phyloP scores from a whole-genome alignment of 495 filamentous ascomycete species.

The Penicillium maclennaniae region DNA sequence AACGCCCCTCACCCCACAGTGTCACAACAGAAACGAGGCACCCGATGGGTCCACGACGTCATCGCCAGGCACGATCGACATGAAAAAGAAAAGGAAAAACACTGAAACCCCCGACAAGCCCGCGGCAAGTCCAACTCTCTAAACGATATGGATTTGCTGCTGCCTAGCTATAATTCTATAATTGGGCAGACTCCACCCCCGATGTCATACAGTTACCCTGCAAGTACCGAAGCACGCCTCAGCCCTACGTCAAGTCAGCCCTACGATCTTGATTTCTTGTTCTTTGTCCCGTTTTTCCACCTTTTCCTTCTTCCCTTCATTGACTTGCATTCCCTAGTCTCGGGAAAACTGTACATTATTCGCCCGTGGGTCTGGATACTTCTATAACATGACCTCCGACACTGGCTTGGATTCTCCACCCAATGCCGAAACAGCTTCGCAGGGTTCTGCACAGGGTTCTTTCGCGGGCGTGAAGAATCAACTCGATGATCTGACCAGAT shows the following conservation, averaged over 20 bases:
- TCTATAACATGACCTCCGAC: neutral
- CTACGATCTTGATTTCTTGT: constrained; percentile 1
- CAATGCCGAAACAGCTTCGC: neutral
- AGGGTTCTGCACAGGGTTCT: neutral
- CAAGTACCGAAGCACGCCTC: constrained; percentile 2
- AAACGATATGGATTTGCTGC: constrained; percentile 8
- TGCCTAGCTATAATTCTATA: constrained; percentile 11
- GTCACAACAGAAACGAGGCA: neutral
- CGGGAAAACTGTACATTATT: no score
- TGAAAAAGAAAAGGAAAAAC: neutral
- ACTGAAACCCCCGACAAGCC: no score
- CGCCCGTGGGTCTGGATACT: no score
- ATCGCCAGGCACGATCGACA: constrained; percentile 15
- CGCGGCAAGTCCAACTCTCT: neutral
- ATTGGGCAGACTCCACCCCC: neutral
- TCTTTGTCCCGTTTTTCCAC: neutral
- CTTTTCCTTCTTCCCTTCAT: neutral
- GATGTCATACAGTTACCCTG: constrained; percentile 15
- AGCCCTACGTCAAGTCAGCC: constrained; percentile 22
- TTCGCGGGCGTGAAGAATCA: constrained; percentile 7
- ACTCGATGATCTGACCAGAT: neutral
- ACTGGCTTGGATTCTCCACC: neutral
- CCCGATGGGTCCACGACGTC: constrained; percentile 22
- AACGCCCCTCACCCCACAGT: neutral
- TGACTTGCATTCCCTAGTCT: neutral